Base-by-base conservation (phyloP, 257 asterid genomes). In the Haberlea rhodopensis region DNA sequence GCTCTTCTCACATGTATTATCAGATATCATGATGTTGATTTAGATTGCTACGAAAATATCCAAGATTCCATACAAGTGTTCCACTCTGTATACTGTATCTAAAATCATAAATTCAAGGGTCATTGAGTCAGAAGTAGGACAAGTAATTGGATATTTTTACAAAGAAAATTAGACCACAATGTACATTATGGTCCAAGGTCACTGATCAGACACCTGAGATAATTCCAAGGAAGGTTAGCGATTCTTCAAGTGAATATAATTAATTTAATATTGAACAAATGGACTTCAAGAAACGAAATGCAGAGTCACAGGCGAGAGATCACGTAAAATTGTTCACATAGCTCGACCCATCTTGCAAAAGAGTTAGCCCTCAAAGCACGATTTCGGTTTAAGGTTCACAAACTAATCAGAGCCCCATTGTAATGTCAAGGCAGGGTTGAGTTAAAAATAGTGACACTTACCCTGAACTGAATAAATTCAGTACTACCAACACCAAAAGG, bases 81-180 rank as follows among this genome's bases (percentile, higher is more conserved):
- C 15, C 49, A 40, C 49, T 13, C 1, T 19, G 6, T 32, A 32
- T 6, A 7, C 40, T 2, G 3, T 11, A 40, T 40, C 49, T 40
- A 40, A 40, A 6, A 13, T 40, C 18, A 15, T 40, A 11, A 37
- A 10, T 3, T 4, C n/a, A 10, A 37, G 46, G 3, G n/a, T 37
- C 4, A 37, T n/a, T n/a, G 11, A 37, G 46, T 11, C 52, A 46
- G 18, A 23, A 49, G 5, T 29, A 31, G 54, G 53, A 31, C 27
- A 59, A 52, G 43, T 32, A 7, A 37, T 37, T n/a, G 5, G 11
- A 37, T 37, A 37, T 2, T 31, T 18, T n/a, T 37, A 34, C 11
- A 34, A 54, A 69, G 73, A 37, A 53, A 48, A 25, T n/a, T 10
- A 53, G 23, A 13, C 46, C 57, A 26, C 37, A 31, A 23, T 18